These are phyloP conservation scores for Lecanicillium sp. DNA, from an alignment of 2,329 filamentous ascomycete genomes.

Conservation along the genomic window DNA sequence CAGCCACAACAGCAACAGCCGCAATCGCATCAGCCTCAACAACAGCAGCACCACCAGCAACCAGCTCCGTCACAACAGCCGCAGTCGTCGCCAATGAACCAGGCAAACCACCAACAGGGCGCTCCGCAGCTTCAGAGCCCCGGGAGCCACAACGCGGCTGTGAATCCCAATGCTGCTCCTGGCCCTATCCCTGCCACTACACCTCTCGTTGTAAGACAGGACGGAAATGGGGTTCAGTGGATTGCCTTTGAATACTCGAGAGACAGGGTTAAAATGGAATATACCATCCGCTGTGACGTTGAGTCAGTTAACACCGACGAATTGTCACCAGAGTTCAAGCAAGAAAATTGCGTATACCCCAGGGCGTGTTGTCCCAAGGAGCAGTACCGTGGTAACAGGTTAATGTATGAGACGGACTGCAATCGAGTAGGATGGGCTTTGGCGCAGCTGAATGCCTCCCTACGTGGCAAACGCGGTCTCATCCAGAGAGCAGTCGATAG, in stretches of 20 bases:
- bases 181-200: slow-evolving; percentile 96
- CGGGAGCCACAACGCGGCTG: slow-evolving; percentile 34
- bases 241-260: slow-evolving; percentile 97
- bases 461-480: slow-evolving; percentile 87
- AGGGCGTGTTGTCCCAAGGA: slow-evolving; percentile 92
- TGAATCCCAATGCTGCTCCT: slow-evolving; percentile 85
- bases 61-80: slow-evolving; percentile 1
- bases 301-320: slow-evolving; percentile 91
- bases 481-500: slow-evolving; percentile 97
- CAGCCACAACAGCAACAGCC: slow-evolving; percentile 23
- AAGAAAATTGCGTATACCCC: slow-evolving; percentile 96
- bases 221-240: slow-evolving; percentile 96
- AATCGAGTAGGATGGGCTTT: slow-evolving; percentile 99
- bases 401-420: slow-evolving; percentile 97
- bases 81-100: slow-evolving; percentile 17
- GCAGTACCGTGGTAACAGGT: slow-evolving; percentile 88
- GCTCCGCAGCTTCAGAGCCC: slow-evolving; percentile 31
- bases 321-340: slow-evolving; percentile 83
- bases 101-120: slow-evolving; percentile 27
- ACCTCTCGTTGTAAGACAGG: slow-evolving; percentile 85
- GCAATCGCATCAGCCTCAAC: slow-evolving; percentile 20
- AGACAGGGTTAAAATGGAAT: slow-evolving; percentile 98
- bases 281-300: slow-evolving; percentile 95
- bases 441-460: slow-evolving; percentile 81
- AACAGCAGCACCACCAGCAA: slow-evolving; percentile 10